Percentiles rank a stretch among this genome's conserved stretches.
Conservation (phyloP, 257 asterid genomes). For the Solanum raphanifolium region DNA sequence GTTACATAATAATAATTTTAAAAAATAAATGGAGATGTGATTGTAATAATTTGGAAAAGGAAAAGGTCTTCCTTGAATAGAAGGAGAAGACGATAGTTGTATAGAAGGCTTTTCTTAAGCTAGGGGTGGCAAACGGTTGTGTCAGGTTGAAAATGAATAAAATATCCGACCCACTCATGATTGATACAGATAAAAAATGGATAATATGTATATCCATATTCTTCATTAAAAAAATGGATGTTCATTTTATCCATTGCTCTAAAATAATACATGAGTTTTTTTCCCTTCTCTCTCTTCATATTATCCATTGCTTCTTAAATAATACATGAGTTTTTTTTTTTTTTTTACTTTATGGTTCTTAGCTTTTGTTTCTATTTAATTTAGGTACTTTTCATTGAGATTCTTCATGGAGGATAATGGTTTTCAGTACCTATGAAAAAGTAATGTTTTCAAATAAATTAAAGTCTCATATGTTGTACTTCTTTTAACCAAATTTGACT, state of each 20-base stretch:
- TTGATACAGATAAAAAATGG: background rate
- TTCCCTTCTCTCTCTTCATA: too few relatives aligned
- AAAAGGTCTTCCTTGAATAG: background rate
- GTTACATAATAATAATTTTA: background rate
- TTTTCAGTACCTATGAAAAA: background rate
- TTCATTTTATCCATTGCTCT: background rate
- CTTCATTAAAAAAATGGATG: background rate
- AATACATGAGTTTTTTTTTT: background rate
- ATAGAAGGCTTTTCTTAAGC: background rate
- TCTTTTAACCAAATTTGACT: background rate
- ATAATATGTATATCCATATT: background rate
- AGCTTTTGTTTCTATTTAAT: background rate
- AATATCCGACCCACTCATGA: background rate
- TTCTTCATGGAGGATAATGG: background rate
- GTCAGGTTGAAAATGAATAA: background rate
- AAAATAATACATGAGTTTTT: background rate
- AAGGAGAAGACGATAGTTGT: background rate
- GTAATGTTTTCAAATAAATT: background rate
- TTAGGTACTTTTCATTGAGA: background rate
- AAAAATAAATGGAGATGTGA: background rate
- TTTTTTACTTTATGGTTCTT: background rate
- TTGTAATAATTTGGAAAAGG: background rate
- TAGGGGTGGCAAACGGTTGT: background rate
- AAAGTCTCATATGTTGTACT: background rate
- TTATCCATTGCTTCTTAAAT: background rate